These are phyloP conservation scores for Panaeolus cyanescens DNA, from an alignment of 768 basidiomycete genomes.

Conservation along the genomic window DNA sequence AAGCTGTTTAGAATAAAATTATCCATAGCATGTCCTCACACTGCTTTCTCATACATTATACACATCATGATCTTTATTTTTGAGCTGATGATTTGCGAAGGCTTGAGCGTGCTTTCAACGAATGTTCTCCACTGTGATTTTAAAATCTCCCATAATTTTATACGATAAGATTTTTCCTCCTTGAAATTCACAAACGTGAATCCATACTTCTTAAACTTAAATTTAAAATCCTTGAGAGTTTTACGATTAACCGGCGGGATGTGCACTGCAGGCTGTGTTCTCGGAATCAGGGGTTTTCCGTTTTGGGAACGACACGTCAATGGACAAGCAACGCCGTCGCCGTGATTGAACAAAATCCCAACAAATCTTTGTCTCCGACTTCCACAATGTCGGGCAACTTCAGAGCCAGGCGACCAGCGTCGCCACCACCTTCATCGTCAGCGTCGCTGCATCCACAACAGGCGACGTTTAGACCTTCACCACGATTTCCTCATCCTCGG, in stretches of 20 bases:
- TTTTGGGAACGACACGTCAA: conserved; percentile 10
- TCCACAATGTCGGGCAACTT: conserved; percentile 49
- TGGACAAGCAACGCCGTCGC: conserved; percentile 3
- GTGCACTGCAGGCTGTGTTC: background rate
- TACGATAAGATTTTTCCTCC: too few species aligned
- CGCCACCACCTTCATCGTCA: conserved; percentile 53
- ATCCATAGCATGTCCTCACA: background rate
- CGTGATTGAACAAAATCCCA: conserved; percentile 3
- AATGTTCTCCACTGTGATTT: too few species aligned
- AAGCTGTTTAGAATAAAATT: conserved; percentile 56
- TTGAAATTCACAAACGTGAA: too few species aligned
- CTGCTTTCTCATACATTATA: background rate
- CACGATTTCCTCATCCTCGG: conserved; percentile 65
- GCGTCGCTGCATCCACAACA: conserved; percentile 2
- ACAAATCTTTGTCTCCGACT: background rate
- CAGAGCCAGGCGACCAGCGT: conserved; percentile 68
- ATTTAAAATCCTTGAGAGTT: background rate
- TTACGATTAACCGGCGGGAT: background rate
- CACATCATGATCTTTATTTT: too few species aligned
- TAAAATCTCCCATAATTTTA: too few species aligned
- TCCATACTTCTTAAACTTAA: background rate
- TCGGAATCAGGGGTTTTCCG: conserved; percentile 1
- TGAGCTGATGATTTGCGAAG: too few species aligned
- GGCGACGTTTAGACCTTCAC: conserved; percentile 34
- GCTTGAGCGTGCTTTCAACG: too few species aligned